A percentile compares a stretch with the other conserved stretches of the same genome.
phyloP scores from a whole-genome alignment of 148 eudicot species.

The Rhododendron vialii region DNA sequence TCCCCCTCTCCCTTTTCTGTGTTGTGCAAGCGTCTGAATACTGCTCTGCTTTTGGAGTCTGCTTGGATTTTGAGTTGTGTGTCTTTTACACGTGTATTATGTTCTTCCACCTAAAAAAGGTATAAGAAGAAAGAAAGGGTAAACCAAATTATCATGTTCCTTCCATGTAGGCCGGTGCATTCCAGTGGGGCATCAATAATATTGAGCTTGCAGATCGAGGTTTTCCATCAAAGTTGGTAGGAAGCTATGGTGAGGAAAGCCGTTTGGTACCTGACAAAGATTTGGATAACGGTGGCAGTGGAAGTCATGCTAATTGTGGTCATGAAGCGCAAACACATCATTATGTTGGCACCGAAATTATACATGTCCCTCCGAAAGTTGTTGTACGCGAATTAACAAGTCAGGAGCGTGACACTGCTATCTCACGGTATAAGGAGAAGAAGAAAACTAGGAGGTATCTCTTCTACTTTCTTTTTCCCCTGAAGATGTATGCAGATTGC shows the following conservation, averaged over 20 bases:
- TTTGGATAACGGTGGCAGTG: slow-evolving; percentile 30
- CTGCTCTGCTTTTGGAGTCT: neutral
- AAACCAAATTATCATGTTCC: neutral
- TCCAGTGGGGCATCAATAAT: slow-evolving; percentile 22
- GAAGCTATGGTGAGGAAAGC: slow-evolving; percentile 39
- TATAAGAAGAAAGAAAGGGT: neutral
- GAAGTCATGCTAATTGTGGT: slow-evolving; percentile 19
- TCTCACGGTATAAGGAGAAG: slow-evolving; percentile 84
- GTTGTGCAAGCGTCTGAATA: neutral
- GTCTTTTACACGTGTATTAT: neutral
- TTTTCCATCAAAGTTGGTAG: slow-evolving; percentile 29
- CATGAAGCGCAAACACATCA: slow-evolving; percentile 27
- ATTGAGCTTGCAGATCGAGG: slow-evolving; percentile 31
- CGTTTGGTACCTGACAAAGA: slow-evolving; percentile 46
- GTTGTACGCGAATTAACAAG: slow-evolving; percentile 41
- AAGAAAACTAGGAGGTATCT: slow-evolving; percentile 78
- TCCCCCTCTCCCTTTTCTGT: neutral
- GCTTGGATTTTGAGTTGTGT: neutral
- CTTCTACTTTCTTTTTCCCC: neutral
- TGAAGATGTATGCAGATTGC: neutral
- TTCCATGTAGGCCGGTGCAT: slow-evolving; percentile 41
- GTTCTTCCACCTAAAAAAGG: neutral
- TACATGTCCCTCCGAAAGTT: slow-evolving; percentile 29
- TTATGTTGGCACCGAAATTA: slow-evolving; percentile 22
- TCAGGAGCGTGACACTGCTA: slow-evolving; percentile 63